Evolutionary conservation across 805 yeast genomes (phyloP).

Genomic region (Hanseniaspora lindneri): DNA sequence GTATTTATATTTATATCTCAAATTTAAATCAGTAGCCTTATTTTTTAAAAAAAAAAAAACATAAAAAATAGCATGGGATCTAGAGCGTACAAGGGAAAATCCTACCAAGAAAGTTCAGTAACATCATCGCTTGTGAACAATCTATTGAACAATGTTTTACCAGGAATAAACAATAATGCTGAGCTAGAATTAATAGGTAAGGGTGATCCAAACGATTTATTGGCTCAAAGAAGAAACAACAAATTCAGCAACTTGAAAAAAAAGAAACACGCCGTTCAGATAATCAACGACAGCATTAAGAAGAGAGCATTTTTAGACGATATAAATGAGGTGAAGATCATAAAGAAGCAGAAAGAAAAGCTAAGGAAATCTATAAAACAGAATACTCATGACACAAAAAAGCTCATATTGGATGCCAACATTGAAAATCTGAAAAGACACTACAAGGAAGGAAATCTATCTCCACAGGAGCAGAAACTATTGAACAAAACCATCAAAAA

Average conservation of each 20-base stretch:
- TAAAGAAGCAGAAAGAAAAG: constrained; percentile 28
- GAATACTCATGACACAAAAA: constrained; percentile 19
- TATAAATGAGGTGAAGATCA: constrained; percentile 28
- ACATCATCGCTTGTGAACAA: constrained; percentile 12
- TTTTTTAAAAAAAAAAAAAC: neutral
- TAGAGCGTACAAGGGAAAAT: neutral
- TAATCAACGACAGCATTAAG: constrained; percentile 30
- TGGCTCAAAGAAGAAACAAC: constrained; percentile 11
- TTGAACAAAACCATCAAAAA: constrained; percentile 29
- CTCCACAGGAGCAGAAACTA: constrained; percentile 29
- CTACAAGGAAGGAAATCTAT: constrained; percentile 25
- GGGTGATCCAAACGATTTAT: constrained; percentile 35
- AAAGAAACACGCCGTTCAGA: constrained; percentile 30
- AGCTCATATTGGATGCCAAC: constrained; percentile 28
- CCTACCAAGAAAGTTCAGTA: neutral
- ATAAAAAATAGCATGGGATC: constrained; percentile 1
- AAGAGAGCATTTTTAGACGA: constrained; percentile 28
- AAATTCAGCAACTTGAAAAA: constrained; percentile 12
- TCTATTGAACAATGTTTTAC: constrained; percentile 13
- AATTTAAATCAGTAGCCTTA: too few relatives aligned
- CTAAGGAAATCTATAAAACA: constrained; percentile 25
- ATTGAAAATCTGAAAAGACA: constrained; percentile 29
- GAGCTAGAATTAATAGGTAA: constrained; percentile 31
- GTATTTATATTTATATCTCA: too few relatives aligned
- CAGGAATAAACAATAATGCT: constrained; percentile 21